These are phyloP conservation scores for Lepiota brunneoincarnata DNA, from an alignment of 768 basidiomycete genomes.

Conservation along the genomic window DNA sequence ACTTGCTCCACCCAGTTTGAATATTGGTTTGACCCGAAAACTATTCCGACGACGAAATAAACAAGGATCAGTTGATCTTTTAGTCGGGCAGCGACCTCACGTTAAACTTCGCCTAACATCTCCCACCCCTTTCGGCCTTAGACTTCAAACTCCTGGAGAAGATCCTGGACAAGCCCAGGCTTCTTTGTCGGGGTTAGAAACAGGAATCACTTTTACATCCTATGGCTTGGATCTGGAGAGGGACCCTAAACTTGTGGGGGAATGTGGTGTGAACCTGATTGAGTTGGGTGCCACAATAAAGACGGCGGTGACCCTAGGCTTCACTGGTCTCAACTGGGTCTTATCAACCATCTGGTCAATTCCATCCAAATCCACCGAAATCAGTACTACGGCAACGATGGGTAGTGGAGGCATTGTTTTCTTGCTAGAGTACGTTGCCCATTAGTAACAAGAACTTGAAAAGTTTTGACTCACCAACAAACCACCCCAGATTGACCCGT, in stretches of 20 bases:
- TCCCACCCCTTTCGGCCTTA: constrained; percentile 53
- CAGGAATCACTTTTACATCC: constrained; percentile 41
- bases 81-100: constrained; percentile 22
- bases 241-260: constrained; percentile 44
- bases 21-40: constrained; percentile 43
- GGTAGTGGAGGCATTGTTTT: constrained; percentile 47
- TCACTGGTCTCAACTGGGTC: constrained; percentile 33
- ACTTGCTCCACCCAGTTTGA: constrained; percentile 32
- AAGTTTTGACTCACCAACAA: constrained; percentile 12
- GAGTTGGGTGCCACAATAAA: constrained; percentile 57
- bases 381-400: constrained; percentile 32
- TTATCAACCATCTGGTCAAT: constrained; percentile 10
- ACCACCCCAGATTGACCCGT: constrained; percentile 44
- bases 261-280: constrained; percentile 48
- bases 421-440: constrained; percentile 50
- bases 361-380: constrained; percentile 7
- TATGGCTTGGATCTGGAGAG: constrained; percentile 9
- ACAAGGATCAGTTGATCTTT: constrained; percentile 42
- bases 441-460: constrained; percentile 5
- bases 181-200: constrained; percentile 10
- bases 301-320: constrained; percentile 44
- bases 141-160: constrained; percentile 43
- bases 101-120: constrained; percentile 36
- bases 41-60: constrained; percentile 45
- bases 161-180: constrained; percentile 20